These are phyloP conservation scores for Schizopora paradoxa DNA, from an alignment of 1,284 basidiomycete genomes.

Conservation along the genomic window DNA sequence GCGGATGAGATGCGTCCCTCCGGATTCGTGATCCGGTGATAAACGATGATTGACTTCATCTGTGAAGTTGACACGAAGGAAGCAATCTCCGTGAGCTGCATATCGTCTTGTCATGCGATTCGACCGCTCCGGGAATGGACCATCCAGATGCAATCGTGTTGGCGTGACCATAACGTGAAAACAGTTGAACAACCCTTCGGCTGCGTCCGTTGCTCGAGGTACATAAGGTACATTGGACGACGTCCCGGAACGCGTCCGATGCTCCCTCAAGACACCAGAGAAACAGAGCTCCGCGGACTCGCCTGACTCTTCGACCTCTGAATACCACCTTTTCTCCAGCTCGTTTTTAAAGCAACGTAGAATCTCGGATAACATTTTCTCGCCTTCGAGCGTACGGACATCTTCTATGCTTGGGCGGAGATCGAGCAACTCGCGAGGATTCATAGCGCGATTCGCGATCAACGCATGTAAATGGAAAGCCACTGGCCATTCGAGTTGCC, in stretches of 20 bases:
- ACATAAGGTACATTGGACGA: too few species aligned
- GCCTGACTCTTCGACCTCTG: slow-evolving; percentile 22
- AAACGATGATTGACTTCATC: slow-evolving; percentile 61
- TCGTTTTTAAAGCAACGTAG: slow-evolving; percentile 38
- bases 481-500: slow-evolving; percentile 41
- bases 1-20: slow-evolving; percentile 39
- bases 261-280: slow-evolving; percentile 27
- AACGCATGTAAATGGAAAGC: slow-evolving; percentile 54
- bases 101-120: slow-evolving; percentile 60
- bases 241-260: slow-evolving; percentile 17
- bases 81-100: slow-evolving; percentile 43
- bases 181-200: slow-evolving; percentile 46
- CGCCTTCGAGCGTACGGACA: slow-evolving; percentile 24
- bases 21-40: too few species aligned
- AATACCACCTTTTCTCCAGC: slow-evolving; percentile 27
- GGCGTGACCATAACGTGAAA: slow-evolving; percentile 56
- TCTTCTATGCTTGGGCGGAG: background rate
- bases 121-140: slow-evolving; percentile 59
- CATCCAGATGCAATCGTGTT: slow-evolving; percentile 50
- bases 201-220: slow-evolving; percentile 22
- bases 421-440: slow-evolving; percentile 42
- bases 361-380: slow-evolving; percentile 33
- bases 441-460: slow-evolving; percentile 35
- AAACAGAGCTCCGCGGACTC: slow-evolving; percentile 35
- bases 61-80: slow-evolving; percentile 59